Base-by-base conservation (phyloP, 2,329 filamentous ascomycete genomes). In the Trichoderma harzianum region DNA sequence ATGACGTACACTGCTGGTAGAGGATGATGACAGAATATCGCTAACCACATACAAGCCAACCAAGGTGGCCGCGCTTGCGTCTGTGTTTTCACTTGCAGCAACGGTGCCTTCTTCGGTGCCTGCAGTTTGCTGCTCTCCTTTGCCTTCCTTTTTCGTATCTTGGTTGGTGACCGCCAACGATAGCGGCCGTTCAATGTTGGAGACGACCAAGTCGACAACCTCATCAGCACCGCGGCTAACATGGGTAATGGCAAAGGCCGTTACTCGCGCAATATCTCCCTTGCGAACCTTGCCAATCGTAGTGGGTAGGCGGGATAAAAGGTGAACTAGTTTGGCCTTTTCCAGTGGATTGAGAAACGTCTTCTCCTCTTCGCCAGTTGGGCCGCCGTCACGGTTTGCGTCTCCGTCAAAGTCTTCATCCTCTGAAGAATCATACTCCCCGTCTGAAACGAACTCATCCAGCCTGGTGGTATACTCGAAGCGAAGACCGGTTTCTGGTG, bases 191-290 rank as follows among this genome's bases (percentile, higher is more conserved):
- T 92, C 86, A 39, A 98, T 86, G 77, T 99, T 98, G 1, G 90
- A 87, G 0, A 97, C 88, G 47, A 98, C 90, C 82, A 97, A 89
- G 64, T 95, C 89, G n/a, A 97, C 94, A 43, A 98, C 91, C 82
- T 98, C 96, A 74, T 97, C 93, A 14, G 93, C 92, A 18, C 95
- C 96, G 24, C 90, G 87, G 51, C 92, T 93, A 1, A 94, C 93
- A 79, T 98, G 94, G 3, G 91, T 91, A 70, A 98, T 94, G 14
- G 95, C 95, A 81, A 98, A 98, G 3, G 92, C 88, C 1, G 95
- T 95, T 2, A 98, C 86, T 6, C 94, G 88, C 1, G 94, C 95
- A 60, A 98, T 89, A 77, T 98, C 94, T 3, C 94, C 94, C 77
- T 93, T 93, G 32, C 93, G 88, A 30, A 98, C 85, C 75, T 88